phyloP scores from a whole-genome alignment of 2,329 filamentous ascomycete genomes.

The Chaetomium strumarium region DNA sequence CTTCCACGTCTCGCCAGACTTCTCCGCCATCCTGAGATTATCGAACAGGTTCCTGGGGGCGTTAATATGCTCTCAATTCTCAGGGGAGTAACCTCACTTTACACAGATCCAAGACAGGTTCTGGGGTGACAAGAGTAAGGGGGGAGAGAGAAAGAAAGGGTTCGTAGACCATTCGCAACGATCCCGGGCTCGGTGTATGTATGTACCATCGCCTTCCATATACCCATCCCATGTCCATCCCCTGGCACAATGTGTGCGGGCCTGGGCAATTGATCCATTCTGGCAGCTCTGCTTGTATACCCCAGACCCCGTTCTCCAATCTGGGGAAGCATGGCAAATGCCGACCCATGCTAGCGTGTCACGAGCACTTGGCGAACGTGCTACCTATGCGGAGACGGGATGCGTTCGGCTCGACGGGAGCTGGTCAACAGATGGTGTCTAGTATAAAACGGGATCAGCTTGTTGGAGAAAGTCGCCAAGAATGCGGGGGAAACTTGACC shows the following conservation, averaged over 20 bases:
- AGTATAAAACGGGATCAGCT: not conserved
- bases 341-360: constrained; percentile 11
- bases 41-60: not conserved
- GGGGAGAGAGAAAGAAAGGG: not conserved
- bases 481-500: not conserved
- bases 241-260: constrained; percentile 1
- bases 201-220: not conserved
- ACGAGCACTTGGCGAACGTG: constrained; percentile 8
- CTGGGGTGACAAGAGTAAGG: not conserved
- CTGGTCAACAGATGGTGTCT: not conserved
- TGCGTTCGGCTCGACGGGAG: not conserved
- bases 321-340: constrained; percentile 14
- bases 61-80: not conserved
- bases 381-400: constrained; percentile 14
- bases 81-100: not conserved
- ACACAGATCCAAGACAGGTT: not conserved
- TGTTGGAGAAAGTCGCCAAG: constrained; percentile 6
- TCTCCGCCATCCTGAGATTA: constrained; percentile 7
- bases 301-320: constrained; percentile 9
- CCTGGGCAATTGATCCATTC: not conserved
- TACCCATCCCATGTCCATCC: constrained; percentile 1
- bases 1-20: constrained; percentile 17
- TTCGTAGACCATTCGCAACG: not conserved
- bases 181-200: not conserved
- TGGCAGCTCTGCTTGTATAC: constrained; percentile 1